These are phyloP conservation scores for Epichloe scottii DNA, from an alignment of 2,329 filamentous ascomycete genomes.

Conservation along the genomic window DNA sequence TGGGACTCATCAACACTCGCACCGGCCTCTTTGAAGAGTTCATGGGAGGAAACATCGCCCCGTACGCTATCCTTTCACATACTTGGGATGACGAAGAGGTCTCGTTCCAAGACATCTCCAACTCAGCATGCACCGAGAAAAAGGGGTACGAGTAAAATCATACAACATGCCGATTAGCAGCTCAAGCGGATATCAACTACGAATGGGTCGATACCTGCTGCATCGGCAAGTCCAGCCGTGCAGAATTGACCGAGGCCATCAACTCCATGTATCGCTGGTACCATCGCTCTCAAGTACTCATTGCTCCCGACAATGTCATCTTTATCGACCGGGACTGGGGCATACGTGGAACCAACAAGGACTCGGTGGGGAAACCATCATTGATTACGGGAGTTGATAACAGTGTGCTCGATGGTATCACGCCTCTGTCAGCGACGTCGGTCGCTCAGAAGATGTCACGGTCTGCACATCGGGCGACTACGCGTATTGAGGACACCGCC, in stretches of 20 bases:
- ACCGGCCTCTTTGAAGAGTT: constrained; percentile 5
- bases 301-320: constrained; percentile 3
- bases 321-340: constrained; percentile 5
- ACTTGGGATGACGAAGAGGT: constrained; percentile 12
- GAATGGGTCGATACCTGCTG: background rate
- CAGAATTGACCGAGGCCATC: no score
- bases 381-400: no score
- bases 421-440: no score
- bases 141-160: constrained; percentile 2
- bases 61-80: constrained; percentile 15
- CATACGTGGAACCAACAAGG: no score
- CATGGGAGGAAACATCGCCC: constrained; percentile 7
- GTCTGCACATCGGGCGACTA: no score
- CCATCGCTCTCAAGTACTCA: constrained; percentile 1
- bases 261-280: background rate
- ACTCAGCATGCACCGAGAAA: background rate
- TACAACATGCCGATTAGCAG: background rate
- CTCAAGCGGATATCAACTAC: background rate
- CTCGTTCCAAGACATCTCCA: constrained; percentile 5
- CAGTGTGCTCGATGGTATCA: no score
- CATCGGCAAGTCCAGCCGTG: no score
- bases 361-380: no score
- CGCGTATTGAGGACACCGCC: no score
- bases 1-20: constrained; percentile 6
- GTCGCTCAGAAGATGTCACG: no score